Percentiles rank a stretch among this genome's conserved stretches.
Conservation (phyloP, 192 early-diverging fungal species). For the Linnemannia exigua region DNA sequence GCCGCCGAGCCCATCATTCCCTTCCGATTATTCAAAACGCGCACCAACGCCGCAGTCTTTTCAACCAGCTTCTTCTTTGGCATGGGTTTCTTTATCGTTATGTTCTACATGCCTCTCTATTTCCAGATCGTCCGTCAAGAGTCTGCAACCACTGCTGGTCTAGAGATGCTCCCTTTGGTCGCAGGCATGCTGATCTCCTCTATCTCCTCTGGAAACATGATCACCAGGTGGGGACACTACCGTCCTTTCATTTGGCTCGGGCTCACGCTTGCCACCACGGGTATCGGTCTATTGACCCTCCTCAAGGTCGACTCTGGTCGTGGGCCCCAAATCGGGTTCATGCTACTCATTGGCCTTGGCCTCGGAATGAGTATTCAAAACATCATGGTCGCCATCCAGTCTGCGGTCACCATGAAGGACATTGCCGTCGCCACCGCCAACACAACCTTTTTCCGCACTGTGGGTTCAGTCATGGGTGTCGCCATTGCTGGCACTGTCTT, state of each 20-base stretch:
- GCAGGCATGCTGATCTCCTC: conserved; percentile 71
- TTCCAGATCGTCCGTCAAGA: conserved; percentile 73
- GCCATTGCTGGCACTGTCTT: conserved; percentile 57
- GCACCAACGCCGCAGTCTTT: conserved; percentile 59
- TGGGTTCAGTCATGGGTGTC: conserved; percentile 43
- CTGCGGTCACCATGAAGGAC: conserved; percentile 66
- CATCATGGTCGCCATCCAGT: conserved; percentile 73
- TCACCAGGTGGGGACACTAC: conserved; percentile 71
- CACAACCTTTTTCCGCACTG: conserved; percentile 69
- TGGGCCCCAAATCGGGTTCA: conserved; percentile 68
- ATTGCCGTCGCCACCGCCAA: conserved; percentile 77
- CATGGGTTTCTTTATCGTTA: conserved; percentile 60
- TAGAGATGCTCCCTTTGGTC: conserved; percentile 84
- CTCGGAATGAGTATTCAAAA: conserved; percentile 79
- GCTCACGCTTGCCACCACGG: conserved; percentile 67
- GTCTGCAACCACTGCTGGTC: conserved; percentile 74
- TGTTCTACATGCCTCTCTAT: conserved; percentile 80
- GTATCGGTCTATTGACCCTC: conserved; percentile 69
- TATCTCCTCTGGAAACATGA: conserved; percentile 71
- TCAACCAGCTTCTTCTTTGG: conserved; percentile 49
- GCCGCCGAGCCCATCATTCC: conserved; percentile 82
- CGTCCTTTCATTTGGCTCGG: conserved; percentile 75
- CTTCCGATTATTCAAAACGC: conserved; percentile 66
- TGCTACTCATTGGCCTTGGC: conserved; percentile 81
- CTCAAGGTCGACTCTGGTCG: conserved; percentile 58